Evolutionary conservation across 495 filamentous ascomycete genomes (phyloP).

Genomic region (Penicillium atrosanguineum): DNA sequence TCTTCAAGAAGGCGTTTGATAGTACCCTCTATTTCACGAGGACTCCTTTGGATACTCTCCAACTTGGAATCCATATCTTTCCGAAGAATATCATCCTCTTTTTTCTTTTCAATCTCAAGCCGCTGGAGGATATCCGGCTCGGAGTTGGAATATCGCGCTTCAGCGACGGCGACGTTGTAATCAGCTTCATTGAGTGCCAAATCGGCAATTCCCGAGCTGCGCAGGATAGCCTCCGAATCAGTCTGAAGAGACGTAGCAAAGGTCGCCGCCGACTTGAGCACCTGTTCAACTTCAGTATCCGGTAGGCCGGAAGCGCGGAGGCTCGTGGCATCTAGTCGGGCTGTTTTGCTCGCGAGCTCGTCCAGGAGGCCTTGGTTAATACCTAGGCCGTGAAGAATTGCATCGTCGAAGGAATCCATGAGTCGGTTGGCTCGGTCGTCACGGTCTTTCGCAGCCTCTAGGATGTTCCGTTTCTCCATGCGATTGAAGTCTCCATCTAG

Average conservation of each 20-base stretch:
- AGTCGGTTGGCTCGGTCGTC: constrained; percentile 50
- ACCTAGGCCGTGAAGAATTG: constrained; percentile 50
- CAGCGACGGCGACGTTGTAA: constrained; percentile 52
- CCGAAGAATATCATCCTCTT: constrained; percentile 50
- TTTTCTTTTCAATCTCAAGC: constrained; percentile 48
- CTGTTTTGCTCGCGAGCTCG: constrained; percentile 40
- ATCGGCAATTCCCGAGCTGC: constrained; percentile 47
- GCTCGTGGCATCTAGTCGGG: constrained; percentile 31
- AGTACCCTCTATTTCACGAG: constrained; percentile 30
- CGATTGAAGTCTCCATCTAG: constrained; percentile 53
- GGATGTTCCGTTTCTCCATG: constrained; percentile 50
- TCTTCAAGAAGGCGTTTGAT: constrained; percentile 32
- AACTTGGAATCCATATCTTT: constrained; percentile 45
- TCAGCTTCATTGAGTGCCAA: constrained; percentile 52
- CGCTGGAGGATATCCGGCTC: constrained; percentile 43
- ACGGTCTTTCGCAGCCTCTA: constrained; percentile 49
- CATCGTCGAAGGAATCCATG: constrained; percentile 54
- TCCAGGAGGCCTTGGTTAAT: constrained; percentile 53
- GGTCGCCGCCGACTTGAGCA: constrained; percentile 42
- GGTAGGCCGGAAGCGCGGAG: constrained; percentile 34
- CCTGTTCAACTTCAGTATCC: constrained; percentile 43
- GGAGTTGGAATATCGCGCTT: constrained; percentile 46
- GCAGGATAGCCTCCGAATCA: constrained; percentile 51
- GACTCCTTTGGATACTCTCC: constrained; percentile 45
- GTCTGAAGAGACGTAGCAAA: constrained; percentile 41